Conservation (phyloP, 768 basidiomycete genomes). For the Piloderma croceum region DNA sequence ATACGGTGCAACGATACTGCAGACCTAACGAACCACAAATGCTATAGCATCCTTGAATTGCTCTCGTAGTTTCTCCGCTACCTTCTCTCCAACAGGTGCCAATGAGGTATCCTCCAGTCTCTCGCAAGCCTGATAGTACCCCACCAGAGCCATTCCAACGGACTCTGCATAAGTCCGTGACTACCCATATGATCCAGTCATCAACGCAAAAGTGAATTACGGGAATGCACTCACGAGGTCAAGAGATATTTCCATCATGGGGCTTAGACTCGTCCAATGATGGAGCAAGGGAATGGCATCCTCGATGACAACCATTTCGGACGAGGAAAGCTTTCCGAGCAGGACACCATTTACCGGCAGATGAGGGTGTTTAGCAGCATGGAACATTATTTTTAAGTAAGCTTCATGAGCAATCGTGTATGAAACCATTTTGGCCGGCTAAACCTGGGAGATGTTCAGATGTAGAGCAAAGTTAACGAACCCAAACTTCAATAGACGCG, state of each 20-base stretch:
- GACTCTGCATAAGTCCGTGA: conserved; percentile 54
- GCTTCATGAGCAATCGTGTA: conserved; percentile 58
- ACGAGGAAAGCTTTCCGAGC: conserved; percentile 44
- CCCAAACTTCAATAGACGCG: too few relatives aligned
- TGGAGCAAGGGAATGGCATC: conserved; percentile 78
- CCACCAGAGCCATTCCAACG: conserved; percentile 50
- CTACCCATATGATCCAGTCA: conserved; percentile 28
- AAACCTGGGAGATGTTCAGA: too few relatives aligned
- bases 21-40: conserved; percentile 50
- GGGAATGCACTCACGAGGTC: conserved; percentile 50
- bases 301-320: conserved; percentile 40
- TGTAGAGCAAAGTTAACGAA: too few relatives aligned
- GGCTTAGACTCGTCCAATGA: conserved; percentile 78
- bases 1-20: not conserved
- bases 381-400: conserved; percentile 71
- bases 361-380: conserved; percentile 77
- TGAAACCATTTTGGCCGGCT: too few relatives aligned
- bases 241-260: conserved; percentile 83
- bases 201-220: conserved; percentile 3
- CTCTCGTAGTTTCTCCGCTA: conserved; percentile 49
- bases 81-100: conserved; percentile 59
- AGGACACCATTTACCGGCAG: conserved; percentile 72
- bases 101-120: conserved; percentile 54
- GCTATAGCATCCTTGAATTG: conserved; percentile 59
- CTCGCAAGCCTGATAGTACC: conserved; percentile 74